Base-by-base conservation (phyloP, 768 basidiomycete genomes). In the Clitopilus passeckerianus region DNA sequence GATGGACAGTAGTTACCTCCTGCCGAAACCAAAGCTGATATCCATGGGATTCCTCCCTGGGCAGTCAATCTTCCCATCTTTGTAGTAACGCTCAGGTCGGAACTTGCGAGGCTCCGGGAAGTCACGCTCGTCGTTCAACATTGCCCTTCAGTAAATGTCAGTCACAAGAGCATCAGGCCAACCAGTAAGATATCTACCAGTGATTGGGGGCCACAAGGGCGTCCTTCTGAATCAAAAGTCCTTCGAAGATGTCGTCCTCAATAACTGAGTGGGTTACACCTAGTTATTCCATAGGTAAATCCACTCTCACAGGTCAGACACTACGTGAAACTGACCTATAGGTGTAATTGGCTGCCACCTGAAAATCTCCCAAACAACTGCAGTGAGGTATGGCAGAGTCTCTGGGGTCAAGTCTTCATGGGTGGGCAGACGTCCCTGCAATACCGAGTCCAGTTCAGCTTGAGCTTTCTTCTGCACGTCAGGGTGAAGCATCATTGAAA, bases 81-180 rank as follows among this genome's bases (percentile, higher is more conserved):
- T 53, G 53, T 16, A 22, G 58, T 71, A 76, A 2, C 75, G 66
- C 30, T 72, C 74, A 10, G 75, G 74, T 14, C 62, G 56, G 61
- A 75, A 76, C 24, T 5, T 34, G 1, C 65, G 54, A 15, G 74
- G 71, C 3, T 75, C 64, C 6, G 69, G 66, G 58, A 73, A 75
- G 37, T 59, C 65, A 18, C 59, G 50, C 54, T 67, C 66, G n/a
- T 76, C 64, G 53, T 64, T 67, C 14, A 67, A 60, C 16, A 76
- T 71, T 8, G 67, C 67, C 75, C 74, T 75, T 24, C 6, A 34
- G 7, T 30, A 1, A n/a, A 12, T 3, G 12, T 41, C 37, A 41
- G 37, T 12, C n/a, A 30, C 5, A 41, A 41, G 14, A 2, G 12
- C 37, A 41, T 4, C n/a, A n/a, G 3, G 7, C 5, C n/a, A 9